Evolutionary conservation across 352 stramenopile genomes (phyloP).

Genomic region (Globisporangium spiculum): DNA sequence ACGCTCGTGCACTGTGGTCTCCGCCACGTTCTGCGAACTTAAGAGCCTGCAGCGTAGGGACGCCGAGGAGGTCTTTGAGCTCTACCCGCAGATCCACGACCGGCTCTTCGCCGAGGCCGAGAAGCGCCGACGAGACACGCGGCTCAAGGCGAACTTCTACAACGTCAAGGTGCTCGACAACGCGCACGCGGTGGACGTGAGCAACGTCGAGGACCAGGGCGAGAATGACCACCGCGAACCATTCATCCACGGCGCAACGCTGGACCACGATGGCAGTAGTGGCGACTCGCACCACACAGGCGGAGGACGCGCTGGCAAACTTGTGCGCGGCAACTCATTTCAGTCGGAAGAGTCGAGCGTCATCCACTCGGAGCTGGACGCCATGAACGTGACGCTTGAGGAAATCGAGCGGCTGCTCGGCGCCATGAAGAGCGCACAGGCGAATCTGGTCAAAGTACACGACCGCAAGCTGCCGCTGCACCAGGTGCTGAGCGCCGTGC

Average conservation of each 20-base stretch:
- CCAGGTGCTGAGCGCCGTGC: constrained; percentile 25
- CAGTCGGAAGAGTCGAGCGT: constrained; percentile 31
- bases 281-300: constrained; percentile 7
- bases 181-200: constrained; percentile 53
- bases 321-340: constrained; percentile 34
- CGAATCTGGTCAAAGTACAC: constrained; percentile 39
- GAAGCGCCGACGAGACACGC: constrained; percentile 48
- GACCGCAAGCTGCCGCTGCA: constrained; percentile 41
- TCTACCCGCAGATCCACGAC: constrained; percentile 59
- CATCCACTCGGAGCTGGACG: constrained; percentile 48
- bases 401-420: constrained; percentile 44
- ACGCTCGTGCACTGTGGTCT: constrained; percentile 50
- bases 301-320: constrained; percentile 9
- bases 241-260: constrained; percentile 34
- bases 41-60: constrained; percentile 48
- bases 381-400: constrained; percentile 40
- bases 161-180: constrained; percentile 74
- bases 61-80: constrained; percentile 54
- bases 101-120: constrained; percentile 54
- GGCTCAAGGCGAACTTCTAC: constrained; percentile 39
- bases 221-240: constrained; percentile 25
- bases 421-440: constrained; percentile 32
- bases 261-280: constrained; percentile 15
- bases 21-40: constrained; percentile 59
- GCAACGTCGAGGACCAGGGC: constrained; percentile 37